A percentile compares a stretch with the other conserved stretches of the same genome.
Conservation (phyloP, 2,329 filamentous ascomycete species). For the Clarireedia paspali region DNA sequence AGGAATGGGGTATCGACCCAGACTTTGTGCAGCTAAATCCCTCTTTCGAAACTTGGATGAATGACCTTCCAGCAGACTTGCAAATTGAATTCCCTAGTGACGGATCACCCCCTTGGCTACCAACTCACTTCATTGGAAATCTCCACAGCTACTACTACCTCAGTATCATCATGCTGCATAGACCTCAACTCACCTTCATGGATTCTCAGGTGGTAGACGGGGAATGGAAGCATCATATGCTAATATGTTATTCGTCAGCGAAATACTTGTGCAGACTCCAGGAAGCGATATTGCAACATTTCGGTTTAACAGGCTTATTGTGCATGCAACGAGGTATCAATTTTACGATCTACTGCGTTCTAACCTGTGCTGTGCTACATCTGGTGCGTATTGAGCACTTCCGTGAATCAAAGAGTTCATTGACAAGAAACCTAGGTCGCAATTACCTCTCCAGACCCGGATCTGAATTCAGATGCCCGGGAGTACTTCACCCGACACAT, state of each 20-base stretch:
- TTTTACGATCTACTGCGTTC: constrained; percentile 86
- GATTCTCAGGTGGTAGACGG: constrained; percentile 64
- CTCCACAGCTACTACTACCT: constrained; percentile 85
- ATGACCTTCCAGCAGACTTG: constrained; percentile 70
- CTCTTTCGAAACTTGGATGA: constrained; percentile 66
- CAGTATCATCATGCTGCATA: constrained; percentile 76
- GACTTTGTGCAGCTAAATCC: constrained; percentile 75
- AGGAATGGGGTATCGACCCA: constrained; percentile 82
- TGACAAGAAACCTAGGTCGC: constrained; percentile 55
- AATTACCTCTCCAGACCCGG: constrained; percentile 85
- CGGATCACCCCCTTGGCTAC: constrained; percentile 73
- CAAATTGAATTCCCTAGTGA: constrained; percentile 70
- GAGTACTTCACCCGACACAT: constrained; percentile 91
- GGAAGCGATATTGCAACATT: constrained; percentile 70
- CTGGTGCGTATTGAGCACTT: constrained; percentile 54
- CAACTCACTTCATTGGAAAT: constrained; percentile 82
- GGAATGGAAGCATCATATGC: constrained; percentile 82
- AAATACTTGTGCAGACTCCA: constrained; percentile 81
- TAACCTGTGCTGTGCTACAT: constrained; percentile 90
- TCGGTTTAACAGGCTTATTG: constrained; percentile 70
- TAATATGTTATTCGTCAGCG: constrained; percentile 75
- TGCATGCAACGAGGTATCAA: constrained; percentile 94
- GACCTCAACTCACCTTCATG: constrained; percentile 75
- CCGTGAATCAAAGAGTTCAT: neutral
- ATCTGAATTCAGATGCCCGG: constrained; percentile 74